Conservation (phyloP, 2,329 filamentous ascomycete species). For the Kalaharituber pfeilii region DNA sequence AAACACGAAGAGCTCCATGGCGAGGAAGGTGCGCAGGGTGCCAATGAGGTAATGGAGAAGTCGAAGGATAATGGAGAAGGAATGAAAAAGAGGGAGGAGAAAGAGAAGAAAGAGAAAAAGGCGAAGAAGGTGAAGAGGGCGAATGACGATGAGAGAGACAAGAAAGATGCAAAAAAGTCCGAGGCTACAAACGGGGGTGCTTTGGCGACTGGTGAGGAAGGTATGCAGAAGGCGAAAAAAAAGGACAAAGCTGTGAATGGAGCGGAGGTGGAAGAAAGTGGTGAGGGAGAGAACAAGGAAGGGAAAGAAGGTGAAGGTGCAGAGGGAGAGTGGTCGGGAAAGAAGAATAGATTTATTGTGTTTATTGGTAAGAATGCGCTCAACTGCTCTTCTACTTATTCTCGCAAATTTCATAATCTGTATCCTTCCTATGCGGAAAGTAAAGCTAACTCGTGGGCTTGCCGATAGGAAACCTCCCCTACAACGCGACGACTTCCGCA, state of each 20-base stretch:
- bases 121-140: constrained; percentile 18
- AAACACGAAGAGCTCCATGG: constrained; percentile 25
- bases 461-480: constrained; percentile 63
- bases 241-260: constrained; percentile 14
- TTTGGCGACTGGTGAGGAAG: constrained; percentile 19
- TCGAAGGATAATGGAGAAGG: background rate
- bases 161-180: constrained; percentile 18
- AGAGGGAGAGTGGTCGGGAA: constrained; percentile 22
- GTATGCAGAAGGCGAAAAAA: constrained; percentile 22
- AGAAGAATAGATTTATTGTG: constrained; percentile 49
- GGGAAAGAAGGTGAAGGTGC: constrained; percentile 17
- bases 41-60: background rate
- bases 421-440: background rate
- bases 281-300: constrained; percentile 15
- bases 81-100: constrained; percentile 4
- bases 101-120: constrained; percentile 21
- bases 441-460: background rate
- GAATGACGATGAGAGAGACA: constrained; percentile 14
- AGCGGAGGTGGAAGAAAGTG: constrained; percentile 21
- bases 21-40: constrained; percentile 23
- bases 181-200: constrained; percentile 19
- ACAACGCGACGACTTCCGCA: constrained; percentile 52
- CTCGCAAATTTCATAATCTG: background rate
- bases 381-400: background rate
- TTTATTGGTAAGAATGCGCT: constrained; percentile 43